Evolutionary conservation across 768 basidiomycete species (phyloP), one percentile per base, ranked within the genome.

Genomic region (Nevesoporus exiguus): DNA sequence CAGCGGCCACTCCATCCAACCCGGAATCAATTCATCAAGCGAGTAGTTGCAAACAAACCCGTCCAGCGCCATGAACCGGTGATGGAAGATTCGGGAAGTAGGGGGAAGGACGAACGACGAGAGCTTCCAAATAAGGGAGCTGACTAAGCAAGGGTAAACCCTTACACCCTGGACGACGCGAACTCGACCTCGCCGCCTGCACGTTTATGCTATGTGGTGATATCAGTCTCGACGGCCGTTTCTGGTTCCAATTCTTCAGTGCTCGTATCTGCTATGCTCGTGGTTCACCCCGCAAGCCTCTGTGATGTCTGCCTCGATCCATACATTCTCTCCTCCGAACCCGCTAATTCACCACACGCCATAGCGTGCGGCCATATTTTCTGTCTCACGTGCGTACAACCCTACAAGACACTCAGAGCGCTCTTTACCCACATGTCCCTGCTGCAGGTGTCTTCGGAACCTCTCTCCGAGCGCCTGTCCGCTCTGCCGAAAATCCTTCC

Each of bases 321-420:
- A 25, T 88, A 87, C 66, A 70, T 5, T 61, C 63, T 77, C 40
- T 82, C 80, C 72, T 73, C 79, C 37, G 74, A 74, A 24, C 67
- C 75, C 36, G 69, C 73, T 39, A 77, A 77, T 62, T 74, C 79
- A 44, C 88, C 87, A 6, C 81, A 86, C 67, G 84, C 81, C 13
- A 88, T 90, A 57, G 79, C 83, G 29, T 91, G 88, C 62, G 88
- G 88, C 36, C 86, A 90, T 69, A 79, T 87, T 34, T 89, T 90
- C 74, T 90, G 88, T 66, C 74, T 75, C 64, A 68, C 73, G 87
- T 88, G 65, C 66, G 85, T 77, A 45, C 56, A 30, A 41, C 33
- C 33, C 54, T 55, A 54, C 56, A 55, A 49, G 29, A 55, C 45
- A 27, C 48, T 14, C 30, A 47, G 54, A 61, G 66, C 53, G 31